Percentiles rank a stretch among this genome's conserved stretches.
These are phyloP conservation scores for Pascua sp. DNA, from an alignment of 1,284 basidiomycete genomes.

Conservation along the genomic window DNA sequence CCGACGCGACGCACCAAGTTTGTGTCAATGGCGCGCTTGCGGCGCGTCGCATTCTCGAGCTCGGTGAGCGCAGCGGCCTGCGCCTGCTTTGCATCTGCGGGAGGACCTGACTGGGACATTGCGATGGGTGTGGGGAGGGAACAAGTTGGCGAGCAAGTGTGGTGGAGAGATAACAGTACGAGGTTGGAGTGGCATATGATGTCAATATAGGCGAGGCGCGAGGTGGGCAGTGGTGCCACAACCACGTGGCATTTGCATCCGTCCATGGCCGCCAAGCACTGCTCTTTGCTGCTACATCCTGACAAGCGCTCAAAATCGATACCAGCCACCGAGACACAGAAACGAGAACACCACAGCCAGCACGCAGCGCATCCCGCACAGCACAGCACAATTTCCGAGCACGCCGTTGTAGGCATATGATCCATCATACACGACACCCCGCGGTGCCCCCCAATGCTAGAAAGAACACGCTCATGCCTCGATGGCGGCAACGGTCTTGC, in stretches of 20 bases:
- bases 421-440: constrained; percentile 44
- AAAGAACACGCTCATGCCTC: constrained; percentile 44
- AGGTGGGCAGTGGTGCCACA: background rate
- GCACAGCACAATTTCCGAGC: background rate
- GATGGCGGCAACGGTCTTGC: constrained; percentile 49
- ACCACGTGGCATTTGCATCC: background rate
- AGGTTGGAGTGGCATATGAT: no score
- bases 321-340: background rate
- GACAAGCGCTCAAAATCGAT: background rate
- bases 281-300: background rate
- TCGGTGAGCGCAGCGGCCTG: constrained; percentile 40
- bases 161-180: background rate
- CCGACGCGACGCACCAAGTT: constrained; percentile 27
- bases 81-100: constrained; percentile 47
- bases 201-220: background rate
- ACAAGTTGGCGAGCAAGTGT: background rate
- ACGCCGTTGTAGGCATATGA: constrained; percentile 28
- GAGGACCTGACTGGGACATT: constrained; percentile 42
- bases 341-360: background rate
- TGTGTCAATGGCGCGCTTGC: constrained; percentile 41
- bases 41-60: constrained; percentile 39
- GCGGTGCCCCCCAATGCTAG: constrained; percentile 25
- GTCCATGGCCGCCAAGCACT: background rate
- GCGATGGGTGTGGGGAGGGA: background rate
- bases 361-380: background rate